These are phyloP conservation scores for Prinsepia uniflora DNA, from an alignment of 306 rosid genomes.

Conservation along the genomic window DNA sequence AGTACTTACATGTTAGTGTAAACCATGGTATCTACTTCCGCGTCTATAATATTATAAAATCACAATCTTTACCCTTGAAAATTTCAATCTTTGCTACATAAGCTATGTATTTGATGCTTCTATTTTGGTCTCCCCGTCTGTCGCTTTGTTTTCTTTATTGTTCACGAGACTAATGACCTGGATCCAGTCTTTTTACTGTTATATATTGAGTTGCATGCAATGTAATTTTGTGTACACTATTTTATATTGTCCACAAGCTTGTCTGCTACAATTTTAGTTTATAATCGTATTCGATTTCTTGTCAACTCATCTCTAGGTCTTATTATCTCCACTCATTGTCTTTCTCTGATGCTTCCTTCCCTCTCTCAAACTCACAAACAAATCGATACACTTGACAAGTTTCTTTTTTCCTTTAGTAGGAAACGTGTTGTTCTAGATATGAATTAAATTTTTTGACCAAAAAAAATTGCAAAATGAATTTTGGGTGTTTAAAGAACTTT, in stretches of 20 bases:
- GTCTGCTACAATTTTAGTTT: slow-evolving; percentile 19
- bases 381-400: not conserved
- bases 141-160: slow-evolving; percentile 28
- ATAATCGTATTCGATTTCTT: slow-evolving; percentile 16
- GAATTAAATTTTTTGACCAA: not conserved
- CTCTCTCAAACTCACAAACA: not conserved
- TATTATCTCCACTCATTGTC: slow-evolving; percentile 23
- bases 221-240: slow-evolving; percentile 37
- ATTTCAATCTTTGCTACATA: slow-evolving; percentile 39
- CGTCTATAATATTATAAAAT: slow-evolving; percentile 19
- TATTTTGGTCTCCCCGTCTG: slow-evolving; percentile 42
- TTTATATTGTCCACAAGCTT: slow-evolving; percentile 31
- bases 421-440: not conserved
- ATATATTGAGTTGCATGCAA: slow-evolving; percentile 29
- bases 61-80: slow-evolving; percentile 37
- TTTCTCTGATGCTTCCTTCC: slow-evolving; percentile 9
- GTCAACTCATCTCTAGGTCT: slow-evolving; percentile 34
- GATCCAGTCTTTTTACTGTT: slow-evolving; percentile 52
- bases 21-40: slow-evolving; percentile 23
- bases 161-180: slow-evolving; percentile 60
- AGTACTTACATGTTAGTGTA: slow-evolving; percentile 20
- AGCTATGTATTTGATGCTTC: slow-evolving; percentile 57
- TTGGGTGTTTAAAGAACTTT: not conserved
- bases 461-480: not conserved
- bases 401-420: not conserved